Evolutionary conservation across 2,329 filamentous ascomycete species (phyloP), one percentile per base, ranked within the genome.

Genomic region (Aspergillus awamori): DNA sequence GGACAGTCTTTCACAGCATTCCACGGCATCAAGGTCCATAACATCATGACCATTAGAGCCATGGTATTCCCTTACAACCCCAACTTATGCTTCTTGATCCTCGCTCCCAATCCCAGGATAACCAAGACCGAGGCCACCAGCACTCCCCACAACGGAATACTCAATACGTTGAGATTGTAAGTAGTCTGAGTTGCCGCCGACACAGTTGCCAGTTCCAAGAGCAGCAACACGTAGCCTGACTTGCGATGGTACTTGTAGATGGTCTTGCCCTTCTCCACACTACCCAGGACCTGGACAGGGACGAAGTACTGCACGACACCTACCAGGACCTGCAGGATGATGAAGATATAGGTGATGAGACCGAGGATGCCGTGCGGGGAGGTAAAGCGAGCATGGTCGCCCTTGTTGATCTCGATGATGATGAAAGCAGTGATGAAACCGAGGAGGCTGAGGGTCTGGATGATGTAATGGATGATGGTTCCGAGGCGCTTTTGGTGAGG

Each of bases 171-270:
- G 64, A 85, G 73, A 70, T 89, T 92, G 76, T 89, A 97, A 36
- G 84, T 82, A 1, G 94, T 97, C 78, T 88, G 83, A 3, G 88
- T 92, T 1, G 93, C 91, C 24, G 89, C 88, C 53, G 84, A 80
- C 41, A 96, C 84, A 0, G 93, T 95, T 8, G 86, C 87, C 63
- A 96, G 78, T 63, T 94, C 82, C 69, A 96, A 70, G 54, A 89
- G 71, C 57, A 94, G 78, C 61, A 93, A 80, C 7, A 87, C 66
- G 73, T 99, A 98, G 2, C 94, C 95, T 22, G 83, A 84, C 57
- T 85, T 79, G 30, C 94, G 87, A 76, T 98, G 95, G 70, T 93
- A 97, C 78, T 96, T 97, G 83, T 94, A 98, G 45, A 97, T 76
- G 24, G 82, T 82, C 83, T 93, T 96, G 20, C 93, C 94, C 3